These are phyloP conservation scores for Cutaneotrichosporon arboriforme DNA, from an alignment of 1,284 basidiomycete species.

Conservation along the genomic window DNA sequence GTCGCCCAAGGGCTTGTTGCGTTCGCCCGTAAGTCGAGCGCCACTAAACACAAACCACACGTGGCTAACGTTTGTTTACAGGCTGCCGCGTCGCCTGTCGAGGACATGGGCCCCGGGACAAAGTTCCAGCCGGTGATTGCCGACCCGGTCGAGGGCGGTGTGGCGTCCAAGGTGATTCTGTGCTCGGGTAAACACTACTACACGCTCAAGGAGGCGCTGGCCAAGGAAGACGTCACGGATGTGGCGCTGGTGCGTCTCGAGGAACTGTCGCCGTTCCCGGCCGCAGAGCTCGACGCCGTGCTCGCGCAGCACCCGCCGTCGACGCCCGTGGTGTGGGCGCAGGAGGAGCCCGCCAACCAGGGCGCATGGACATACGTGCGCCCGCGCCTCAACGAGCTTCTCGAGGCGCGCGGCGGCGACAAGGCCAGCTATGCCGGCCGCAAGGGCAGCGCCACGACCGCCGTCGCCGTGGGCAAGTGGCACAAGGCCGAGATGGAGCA, in stretches of 20 bases:
- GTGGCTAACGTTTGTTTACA: conserved; percentile 33
- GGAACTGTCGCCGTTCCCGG: conserved; percentile 81
- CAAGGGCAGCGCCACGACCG: conserved; percentile 66
- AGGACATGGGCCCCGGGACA: conserved; percentile 60
- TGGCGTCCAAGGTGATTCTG: conserved; percentile 39
- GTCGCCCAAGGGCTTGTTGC: conserved; percentile 72
- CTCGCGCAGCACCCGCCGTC: conserved; percentile 52
- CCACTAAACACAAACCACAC: neutral
- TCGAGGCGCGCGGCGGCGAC: conserved; percentile 43
- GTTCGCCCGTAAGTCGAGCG: conserved; percentile 61
- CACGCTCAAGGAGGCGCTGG: conserved; percentile 67
- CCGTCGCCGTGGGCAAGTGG: conserved; percentile 66
- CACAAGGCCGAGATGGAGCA: conserved; percentile 62
- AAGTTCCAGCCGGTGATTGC: conserved; percentile 67
- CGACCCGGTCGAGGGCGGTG: conserved; percentile 42
- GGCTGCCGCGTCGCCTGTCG: conserved; percentile 67
- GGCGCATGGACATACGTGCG: conserved; percentile 67
- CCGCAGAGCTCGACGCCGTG: conserved; percentile 52
- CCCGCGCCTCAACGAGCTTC: conserved; percentile 55
- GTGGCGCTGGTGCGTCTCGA: conserved; percentile 68
- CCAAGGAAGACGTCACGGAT: conserved; percentile 51
- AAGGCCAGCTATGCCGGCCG: conserved; percentile 60
- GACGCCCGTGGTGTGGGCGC: conserved; percentile 61
- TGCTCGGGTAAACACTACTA: conserved; percentile 81
- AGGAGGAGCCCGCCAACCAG: conserved; percentile 83